Evolutionary conservation across 1,284 basidiomycete genomes (phyloP), one percentile per base, ranked within the genome.

Genomic region (Ganoderma resinaceum): DNA sequence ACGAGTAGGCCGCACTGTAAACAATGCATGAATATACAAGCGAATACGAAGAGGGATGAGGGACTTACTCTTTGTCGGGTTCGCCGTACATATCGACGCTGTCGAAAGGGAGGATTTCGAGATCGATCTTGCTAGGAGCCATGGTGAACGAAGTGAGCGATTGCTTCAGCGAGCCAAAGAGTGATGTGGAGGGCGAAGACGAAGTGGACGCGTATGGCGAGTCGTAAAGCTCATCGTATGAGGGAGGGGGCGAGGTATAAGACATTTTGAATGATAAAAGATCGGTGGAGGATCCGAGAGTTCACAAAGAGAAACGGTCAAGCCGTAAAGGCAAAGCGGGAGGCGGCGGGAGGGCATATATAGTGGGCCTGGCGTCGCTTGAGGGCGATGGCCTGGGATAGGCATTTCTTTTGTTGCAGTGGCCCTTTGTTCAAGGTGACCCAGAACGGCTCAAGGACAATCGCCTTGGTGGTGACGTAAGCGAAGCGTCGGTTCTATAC

Each of bases 1-100:
- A 83, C 16, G 93, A 93, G 78, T 93, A 95, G 1, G 89, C 88
- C 66, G 89, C 87, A 70, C 93, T 62, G 61, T 4, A 31, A 9
- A 18, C 66, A 35, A 49, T 40, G 62, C 58, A 62, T 68, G 66
- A 67, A 67, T 59, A 67, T 53, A 8, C 65, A 53, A 29, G 60
- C 66, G 38, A 29, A 64, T 33, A 33, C 61, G 26, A 6, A 35
- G 0, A 43, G 26, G 52, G 60, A 35, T 18, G 57, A 40, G 37
- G 69, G 61, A 67, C 91, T 84, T 77, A 94, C 93, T 81, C 84
- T 66, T 82, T 73, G 78, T 92, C 88, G n/a, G 88, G 85, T 23
- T 86, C 82, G 65, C 91, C 92, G 75, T 88, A 88, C 86, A 94
- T 89, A 37, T 76, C 74, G 42, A 76, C 64, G 29, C 64, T 65